These are phyloP conservation scores for Chaetomium olivaceum DNA, from an alignment of 2,329 filamentous ascomycete genomes.

Conservation along the genomic window DNA sequence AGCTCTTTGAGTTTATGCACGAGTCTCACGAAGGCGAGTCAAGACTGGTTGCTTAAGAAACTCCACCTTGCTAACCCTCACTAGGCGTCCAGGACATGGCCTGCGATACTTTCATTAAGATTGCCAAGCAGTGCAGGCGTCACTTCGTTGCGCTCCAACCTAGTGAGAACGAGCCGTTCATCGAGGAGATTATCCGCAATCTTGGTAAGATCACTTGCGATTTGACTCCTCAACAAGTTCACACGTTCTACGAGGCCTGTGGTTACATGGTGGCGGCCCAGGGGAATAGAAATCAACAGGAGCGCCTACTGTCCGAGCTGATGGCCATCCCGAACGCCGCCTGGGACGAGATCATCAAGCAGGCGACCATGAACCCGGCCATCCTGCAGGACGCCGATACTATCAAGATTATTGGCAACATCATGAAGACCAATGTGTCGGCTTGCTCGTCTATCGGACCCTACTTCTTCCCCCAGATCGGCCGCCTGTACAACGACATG, in stretches of 20 bases:
- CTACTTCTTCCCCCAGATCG: conserved; percentile 98
- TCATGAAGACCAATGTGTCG: conserved; percentile 99
- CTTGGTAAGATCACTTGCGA: conserved; percentile 96
- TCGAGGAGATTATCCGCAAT: conserved; percentile 95
- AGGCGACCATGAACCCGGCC: conserved; percentile 79
- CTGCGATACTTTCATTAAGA: conserved; percentile 99
- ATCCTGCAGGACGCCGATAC: conserved; percentile 91
- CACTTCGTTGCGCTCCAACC: conserved; percentile 97
- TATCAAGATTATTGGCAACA: conserved; percentile 98
- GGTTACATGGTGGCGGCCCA: conserved; percentile 99
- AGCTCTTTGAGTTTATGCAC: conserved; percentile 99
- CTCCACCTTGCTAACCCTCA: conserved; percentile 25
- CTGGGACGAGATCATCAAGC: conserved; percentile 92
- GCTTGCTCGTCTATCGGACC: conserved; percentile 94
- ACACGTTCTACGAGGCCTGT: conserved; percentile 98
- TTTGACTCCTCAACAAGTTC: conserved; percentile 92
- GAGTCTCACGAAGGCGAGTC: conserved; percentile 89
- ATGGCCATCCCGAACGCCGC: conserved; percentile 93
- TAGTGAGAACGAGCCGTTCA: conserved; percentile 92
- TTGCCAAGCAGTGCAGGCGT: conserved; percentile 94
- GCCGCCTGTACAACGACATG: conserved; percentile 97
- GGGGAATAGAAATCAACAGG: conserved; percentile 90
- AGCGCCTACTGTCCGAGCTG: conserved; percentile 83
- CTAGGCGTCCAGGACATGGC: conserved; percentile 97
- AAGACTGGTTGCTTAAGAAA: neutral